These are phyloP conservation scores for Didymella keratinophila DNA, from an alignment of 2,329 filamentous ascomycete species.

Conservation along the genomic window DNA sequence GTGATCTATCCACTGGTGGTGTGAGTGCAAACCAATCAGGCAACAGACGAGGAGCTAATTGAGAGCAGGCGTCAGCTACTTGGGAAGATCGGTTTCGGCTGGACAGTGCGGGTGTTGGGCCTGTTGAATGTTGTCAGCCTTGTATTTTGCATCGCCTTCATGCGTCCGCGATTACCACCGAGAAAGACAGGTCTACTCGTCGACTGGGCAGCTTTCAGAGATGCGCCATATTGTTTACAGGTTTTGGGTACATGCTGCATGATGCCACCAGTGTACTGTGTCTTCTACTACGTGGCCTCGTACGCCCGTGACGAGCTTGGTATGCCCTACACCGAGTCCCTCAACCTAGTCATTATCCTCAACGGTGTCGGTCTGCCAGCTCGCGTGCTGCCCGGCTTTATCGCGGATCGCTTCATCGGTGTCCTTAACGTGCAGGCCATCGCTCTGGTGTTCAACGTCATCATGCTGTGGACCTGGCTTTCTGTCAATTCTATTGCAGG, in stretches of 20 bases:
- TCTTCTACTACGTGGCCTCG: conserved; percentile 36
- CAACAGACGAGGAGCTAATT: not conserved
- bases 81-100: conserved; percentile 44
- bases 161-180: conserved; percentile 59
- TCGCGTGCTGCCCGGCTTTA: conserved; percentile 61
- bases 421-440: conserved; percentile 69
- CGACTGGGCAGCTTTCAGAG: conserved; percentile 65
- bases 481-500: conserved; percentile 59
- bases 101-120: conserved; percentile 51
- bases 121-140: conserved; percentile 52
- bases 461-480: conserved; percentile 65
- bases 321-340: conserved; percentile 60
- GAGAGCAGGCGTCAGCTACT: conserved; percentile 55
- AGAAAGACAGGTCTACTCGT: conserved; percentile 61
- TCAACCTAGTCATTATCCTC: conserved; percentile 64
- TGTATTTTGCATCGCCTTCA: conserved; percentile 48
- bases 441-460: conserved; percentile 52
- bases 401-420: conserved; percentile 64
- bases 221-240: conserved; percentile 63
- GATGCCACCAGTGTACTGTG: conserved; percentile 63
- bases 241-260: conserved; percentile 55
- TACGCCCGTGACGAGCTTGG: conserved; percentile 52
- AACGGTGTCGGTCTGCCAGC: conserved; percentile 64
- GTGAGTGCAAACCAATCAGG: conserved; percentile 15
- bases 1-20: conserved; percentile 66